These are phyloP conservation scores for Nicotiana obtusifolia DNA, from an alignment of 257 asterid species.

Conservation along the genomic window DNA sequence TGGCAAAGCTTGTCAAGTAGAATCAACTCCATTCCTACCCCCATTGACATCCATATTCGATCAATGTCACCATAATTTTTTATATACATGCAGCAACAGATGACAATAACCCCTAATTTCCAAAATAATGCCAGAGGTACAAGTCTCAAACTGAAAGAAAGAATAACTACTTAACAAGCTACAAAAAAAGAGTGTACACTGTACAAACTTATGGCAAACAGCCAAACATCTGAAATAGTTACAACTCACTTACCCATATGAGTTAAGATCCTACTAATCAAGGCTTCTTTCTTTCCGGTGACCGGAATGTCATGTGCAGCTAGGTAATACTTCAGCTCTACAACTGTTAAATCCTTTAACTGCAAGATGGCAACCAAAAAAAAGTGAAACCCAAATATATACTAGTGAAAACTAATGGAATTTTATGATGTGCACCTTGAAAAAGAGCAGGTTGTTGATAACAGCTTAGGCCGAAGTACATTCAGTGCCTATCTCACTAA, in stretches of 20 bases:
- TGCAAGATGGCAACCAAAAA: conserved; percentile 26
- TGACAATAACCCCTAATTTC: background rate
- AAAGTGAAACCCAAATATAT: background rate
- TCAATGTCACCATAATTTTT: background rate
- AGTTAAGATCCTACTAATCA: conserved; percentile 72
- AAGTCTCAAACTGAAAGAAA: background rate
- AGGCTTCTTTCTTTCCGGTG: conserved; percentile 70
- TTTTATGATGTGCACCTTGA: background rate
- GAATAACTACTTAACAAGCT: background rate
- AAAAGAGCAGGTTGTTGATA: background rate
- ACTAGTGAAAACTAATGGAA: background rate
- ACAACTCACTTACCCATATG: conserved; percentile 68
- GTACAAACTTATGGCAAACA: background rate
- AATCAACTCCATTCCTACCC: background rate
- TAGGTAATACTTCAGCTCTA: conserved; percentile 68
- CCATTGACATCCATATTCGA: background rate
- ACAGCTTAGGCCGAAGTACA: background rate
- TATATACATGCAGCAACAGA: background rate
- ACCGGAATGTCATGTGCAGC: conserved; percentile 48
- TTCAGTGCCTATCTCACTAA: background rate
- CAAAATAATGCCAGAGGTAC: background rate
- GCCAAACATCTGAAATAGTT: background rate
- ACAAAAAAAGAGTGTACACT: background rate
- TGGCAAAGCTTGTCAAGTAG: background rate
- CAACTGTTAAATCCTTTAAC: conserved; percentile 82